These are phyloP conservation scores for Simplicillium sp. DNA, from an alignment of 2,329 filamentous ascomycete species.

Conservation along the genomic window DNA sequence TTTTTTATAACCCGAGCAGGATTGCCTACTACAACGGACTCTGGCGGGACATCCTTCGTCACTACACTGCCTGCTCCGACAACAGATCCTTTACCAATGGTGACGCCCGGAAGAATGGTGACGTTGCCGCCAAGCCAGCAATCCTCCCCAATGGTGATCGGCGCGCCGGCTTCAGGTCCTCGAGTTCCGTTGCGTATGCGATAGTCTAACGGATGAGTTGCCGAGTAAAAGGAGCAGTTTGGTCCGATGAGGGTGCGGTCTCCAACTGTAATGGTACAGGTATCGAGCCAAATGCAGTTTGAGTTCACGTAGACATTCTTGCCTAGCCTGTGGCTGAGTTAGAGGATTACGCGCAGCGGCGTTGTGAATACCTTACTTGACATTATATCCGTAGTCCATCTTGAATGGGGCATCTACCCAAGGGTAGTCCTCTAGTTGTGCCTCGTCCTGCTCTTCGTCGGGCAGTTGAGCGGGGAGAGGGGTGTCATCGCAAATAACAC, in stretches of 20 bases:
- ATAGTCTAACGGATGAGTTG: conserved; percentile 69
- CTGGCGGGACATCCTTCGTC: conserved; percentile 59
- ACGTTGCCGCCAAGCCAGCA: conserved; percentile 71
- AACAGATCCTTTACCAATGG: conserved; percentile 62
- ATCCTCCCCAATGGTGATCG: conserved; percentile 70
- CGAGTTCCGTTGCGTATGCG: conserved; percentile 61
- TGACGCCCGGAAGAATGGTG: conserved; percentile 66
- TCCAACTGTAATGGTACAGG: conserved; percentile 64
- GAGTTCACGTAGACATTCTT: conserved; percentile 65
- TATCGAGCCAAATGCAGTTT: conserved; percentile 69
- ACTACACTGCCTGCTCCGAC: conserved; percentile 79
- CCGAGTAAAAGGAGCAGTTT: conserved; percentile 67
- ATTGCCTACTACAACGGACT: conserved; percentile 56
- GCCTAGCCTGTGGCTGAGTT: conserved; percentile 39
- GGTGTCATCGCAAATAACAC: conserved; percentile 50
- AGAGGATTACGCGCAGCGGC: conserved; percentile 1
- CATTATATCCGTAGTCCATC: conserved; percentile 68
- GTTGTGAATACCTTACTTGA: conserved; percentile 31
- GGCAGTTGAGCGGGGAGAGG: conserved; percentile 50
- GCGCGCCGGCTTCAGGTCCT: conserved; percentile 65
- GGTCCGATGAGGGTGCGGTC: conserved; percentile 70
- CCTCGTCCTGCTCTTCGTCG: conserved; percentile 52
- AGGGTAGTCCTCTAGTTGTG: conserved; percentile 50
- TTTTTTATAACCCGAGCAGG: conserved; percentile 49
- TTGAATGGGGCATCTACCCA: conserved; percentile 61